Evolutionary conservation across 495 filamentous ascomycete species (phyloP).

Genomic region (Apodospora peruviana): DNA sequence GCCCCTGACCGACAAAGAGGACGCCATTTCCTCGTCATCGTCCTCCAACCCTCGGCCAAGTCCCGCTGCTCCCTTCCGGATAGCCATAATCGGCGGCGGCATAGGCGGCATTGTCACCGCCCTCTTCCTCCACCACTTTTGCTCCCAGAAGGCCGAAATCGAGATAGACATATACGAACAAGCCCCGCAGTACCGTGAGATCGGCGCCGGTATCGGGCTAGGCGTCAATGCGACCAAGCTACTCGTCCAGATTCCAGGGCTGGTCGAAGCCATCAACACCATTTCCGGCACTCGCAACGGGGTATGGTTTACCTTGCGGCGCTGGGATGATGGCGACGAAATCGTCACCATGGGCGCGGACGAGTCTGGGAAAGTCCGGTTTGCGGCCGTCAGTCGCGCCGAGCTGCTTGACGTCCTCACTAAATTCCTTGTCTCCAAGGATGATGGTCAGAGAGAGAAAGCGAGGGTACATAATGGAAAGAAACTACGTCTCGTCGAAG

Average conservation of each 20-base stretch:
- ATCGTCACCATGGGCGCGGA: constrained; percentile 26
- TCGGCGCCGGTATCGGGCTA: constrained; percentile 36
- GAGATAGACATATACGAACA: constrained; percentile 24
- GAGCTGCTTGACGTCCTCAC: constrained; percentile 25
- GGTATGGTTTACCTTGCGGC: constrained; percentile 29
- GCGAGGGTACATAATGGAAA: constrained; percentile 27
- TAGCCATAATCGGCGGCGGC: constrained; percentile 29
- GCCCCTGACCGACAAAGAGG: too few relatives aligned
- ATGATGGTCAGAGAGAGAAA: constrained; percentile 12
- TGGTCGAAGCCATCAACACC: constrained; percentile 14
- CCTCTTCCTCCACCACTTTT: constrained; percentile 27
- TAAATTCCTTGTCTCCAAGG: constrained; percentile 4
- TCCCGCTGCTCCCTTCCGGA: constrained; percentile 13
- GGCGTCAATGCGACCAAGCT: constrained; percentile 46
- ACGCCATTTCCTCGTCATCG: too few relatives aligned
- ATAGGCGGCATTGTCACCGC: constrained; percentile 26
- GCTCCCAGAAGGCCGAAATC: constrained; percentile 7
- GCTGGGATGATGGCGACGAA: constrained; percentile 26
- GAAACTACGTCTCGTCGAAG: constrained; percentile 1
- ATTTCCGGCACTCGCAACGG: constrained; percentile 28
- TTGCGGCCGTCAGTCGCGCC: constrained; percentile 22
- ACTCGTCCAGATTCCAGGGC: constrained; percentile 13
- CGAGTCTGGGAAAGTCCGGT: constrained; percentile 13
- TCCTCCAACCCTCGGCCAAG: not conserved
- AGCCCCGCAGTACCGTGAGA: constrained; percentile 23